Percentiles rank a stretch among this genome's conserved stretches.
Evolutionary conservation across 345 rosid genomes (phyloP).

Genomic region (Corchorus capsularis): DNA sequence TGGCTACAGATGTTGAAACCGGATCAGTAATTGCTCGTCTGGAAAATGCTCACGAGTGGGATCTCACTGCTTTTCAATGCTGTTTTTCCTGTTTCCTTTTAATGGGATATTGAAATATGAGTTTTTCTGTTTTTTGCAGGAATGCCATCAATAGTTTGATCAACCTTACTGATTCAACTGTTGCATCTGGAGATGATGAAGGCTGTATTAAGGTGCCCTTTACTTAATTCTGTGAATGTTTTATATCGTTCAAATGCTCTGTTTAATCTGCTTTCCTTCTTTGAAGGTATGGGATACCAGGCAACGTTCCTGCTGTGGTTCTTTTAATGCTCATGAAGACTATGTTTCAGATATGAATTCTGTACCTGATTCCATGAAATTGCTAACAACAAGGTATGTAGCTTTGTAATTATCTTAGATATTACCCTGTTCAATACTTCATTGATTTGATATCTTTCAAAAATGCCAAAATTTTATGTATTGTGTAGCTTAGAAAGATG

Average conservation of each 20-base stretch:
- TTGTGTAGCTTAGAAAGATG: background rate
- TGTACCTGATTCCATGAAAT: constrained; percentile 72
- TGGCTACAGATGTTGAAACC: constrained; percentile 83
- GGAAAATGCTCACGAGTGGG: constrained; percentile 86
- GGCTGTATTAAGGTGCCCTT: constrained; percentile 81
- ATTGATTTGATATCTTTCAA: background rate
- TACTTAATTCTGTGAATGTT: background rate
- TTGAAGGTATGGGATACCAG: constrained; percentile 92
- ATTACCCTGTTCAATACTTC: background rate
- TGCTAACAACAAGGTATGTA: constrained; percentile 75
- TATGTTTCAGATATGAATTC: constrained; percentile 83
- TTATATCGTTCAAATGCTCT: constrained; percentile 1
- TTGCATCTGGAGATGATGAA: constrained; percentile 91
- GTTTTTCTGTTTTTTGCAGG: constrained; percentile 35
- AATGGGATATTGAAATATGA: background rate
- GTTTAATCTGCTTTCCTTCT: constrained; percentile 12
- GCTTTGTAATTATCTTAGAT: background rate
- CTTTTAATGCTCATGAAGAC: constrained; percentile 78
- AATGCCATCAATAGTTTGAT: constrained; percentile 78
- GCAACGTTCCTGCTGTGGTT: constrained; percentile 74
- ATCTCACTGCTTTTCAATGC: background rate
- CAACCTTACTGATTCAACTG: constrained; percentile 68
- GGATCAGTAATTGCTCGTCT: constrained; percentile 73
- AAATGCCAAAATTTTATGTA: constrained; percentile 2
- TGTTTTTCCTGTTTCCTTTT: background rate